Base-by-base conservation (phyloP, 441 rosid genomes). In the Populus hybrid region DNA sequence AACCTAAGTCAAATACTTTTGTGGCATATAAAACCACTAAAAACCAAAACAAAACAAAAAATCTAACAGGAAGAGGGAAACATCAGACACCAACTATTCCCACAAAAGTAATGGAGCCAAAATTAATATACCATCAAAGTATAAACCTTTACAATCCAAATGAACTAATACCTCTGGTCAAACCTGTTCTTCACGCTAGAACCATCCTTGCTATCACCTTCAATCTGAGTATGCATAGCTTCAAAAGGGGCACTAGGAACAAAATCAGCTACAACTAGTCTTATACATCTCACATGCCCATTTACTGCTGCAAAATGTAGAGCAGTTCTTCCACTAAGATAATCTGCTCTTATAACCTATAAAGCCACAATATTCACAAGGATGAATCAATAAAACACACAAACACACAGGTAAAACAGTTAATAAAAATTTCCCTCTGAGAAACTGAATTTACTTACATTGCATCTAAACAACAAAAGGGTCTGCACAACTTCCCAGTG, bases 401-500 rank as follows among this genome's bases (percentile, higher is more conserved):
- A 9, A 7, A 67, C 32, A 34, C 28, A 69, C 67, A 63, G 42
- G 34, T 34, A 76, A 28, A 75, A 23, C 30, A 65, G 14, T 9
- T 66, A 32, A 30, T 26, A 23, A 70, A 61, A 50, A 50, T 28
- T 42, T 67, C 66, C 46, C 14, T 64, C 7, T 3, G 12, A 32
- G 12, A 36, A 30, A 14, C 40, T 69, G 67, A 64, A 7, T 26
- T 77, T 75, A 82, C 98, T 90, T 85, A 92, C 99, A 83, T 91
- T 95, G 87, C 99, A 95, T 85, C 94, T 83, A 84, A 85, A 94
- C 30, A 95, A 93, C 70, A 92, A 82, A 83, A 95, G 98, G 69
- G 97, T 90, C 84, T 94, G 99, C 74, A 90, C 93, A 85, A 94
- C 99, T 86, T 95, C 98, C 99, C 99, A 95, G 75, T 92, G 97